These are phyloP conservation scores for Colletotrichum lindemuthianum DNA, from an alignment of 2,329 filamentous ascomycete species.

Conservation along the genomic window DNA sequence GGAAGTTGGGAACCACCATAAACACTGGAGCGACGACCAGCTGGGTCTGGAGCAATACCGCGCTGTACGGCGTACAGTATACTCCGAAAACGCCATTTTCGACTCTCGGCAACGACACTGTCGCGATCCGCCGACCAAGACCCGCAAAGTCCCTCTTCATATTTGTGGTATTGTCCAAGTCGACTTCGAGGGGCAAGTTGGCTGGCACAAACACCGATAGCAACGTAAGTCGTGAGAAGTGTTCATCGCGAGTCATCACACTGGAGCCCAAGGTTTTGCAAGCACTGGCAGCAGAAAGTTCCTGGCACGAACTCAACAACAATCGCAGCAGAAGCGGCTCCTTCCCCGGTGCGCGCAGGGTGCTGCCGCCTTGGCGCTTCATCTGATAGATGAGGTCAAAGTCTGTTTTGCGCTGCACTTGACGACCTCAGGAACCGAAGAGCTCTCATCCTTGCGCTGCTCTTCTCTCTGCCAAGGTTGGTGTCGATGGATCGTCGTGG, in stretches of 20 bases:
- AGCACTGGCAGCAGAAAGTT: conserved; percentile 9
- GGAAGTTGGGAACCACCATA: conserved; percentile 14
- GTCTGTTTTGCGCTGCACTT: conserved; percentile 1
- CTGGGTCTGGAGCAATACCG: no score
- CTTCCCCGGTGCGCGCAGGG: conserved; percentile 29
- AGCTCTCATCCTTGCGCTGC: conserved; percentile 29
- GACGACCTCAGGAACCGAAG: background rate
- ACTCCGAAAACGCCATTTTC: background rate
- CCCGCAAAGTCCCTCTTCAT: conserved; percentile 17
- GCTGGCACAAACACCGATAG: background rate
- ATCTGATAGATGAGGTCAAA: conserved; percentile 29
- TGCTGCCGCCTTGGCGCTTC: conserved; percentile 33
- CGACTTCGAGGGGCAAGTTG: background rate
- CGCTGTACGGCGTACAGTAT: background rate
- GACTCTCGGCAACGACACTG: conserved; percentile 1
- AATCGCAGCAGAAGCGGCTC: conserved; percentile 14
- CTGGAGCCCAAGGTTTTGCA: conserved; percentile 2
- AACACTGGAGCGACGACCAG: conserved; percentile 29
- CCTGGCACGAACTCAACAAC: background rate
- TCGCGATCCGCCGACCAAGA: background rate
- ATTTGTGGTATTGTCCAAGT: background rate
- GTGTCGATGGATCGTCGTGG: conserved; percentile 17
- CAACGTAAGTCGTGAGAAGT: background rate
- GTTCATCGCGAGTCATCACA: background rate
- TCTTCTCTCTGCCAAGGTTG: conserved; percentile 12